Evolutionary conservation across 1,139 yeast genomes (phyloP), one percentile per base, ranked within the genome.

Genomic region (Kodamaea anthophila): DNA sequence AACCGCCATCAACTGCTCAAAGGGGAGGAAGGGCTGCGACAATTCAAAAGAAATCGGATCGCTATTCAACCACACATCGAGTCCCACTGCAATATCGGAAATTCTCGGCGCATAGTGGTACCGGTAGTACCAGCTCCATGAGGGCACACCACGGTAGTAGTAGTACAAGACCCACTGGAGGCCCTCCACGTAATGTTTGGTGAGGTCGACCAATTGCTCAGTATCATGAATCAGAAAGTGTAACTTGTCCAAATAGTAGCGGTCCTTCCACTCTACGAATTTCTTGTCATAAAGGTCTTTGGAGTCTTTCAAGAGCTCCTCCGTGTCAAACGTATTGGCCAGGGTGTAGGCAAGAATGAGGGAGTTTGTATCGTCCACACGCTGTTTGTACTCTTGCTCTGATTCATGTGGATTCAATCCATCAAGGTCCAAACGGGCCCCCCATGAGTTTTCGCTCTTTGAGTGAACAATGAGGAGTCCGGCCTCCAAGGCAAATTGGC

Each of bases 1-100:
- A 15, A 93, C 98, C 9, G 96, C 94, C 99, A 93, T 91, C 46
- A 93, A 71, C 60, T 93, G 99, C 53, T 91, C 94, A 56, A 86
- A 91, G 7, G 99, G 98, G 37, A 68, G 75, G 60, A 91, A 87
- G 0, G 98, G 98, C 9, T 56, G 51, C 4, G 94, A 88, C 43
- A 69, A 56, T 12, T 79, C 76, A 47, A 88, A 88, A 18, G 64
- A 54, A 36, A 85, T 68, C n/a, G 51, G 51, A n/a, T 47, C 46
- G 5, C 49, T 41, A n/a, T 53, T 52, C 26, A 65, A 46, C 34
- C 69, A 58, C 32, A 70, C 74, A 26, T 73, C 69, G 32, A 88
- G 60, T 23, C 96, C 96, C 37, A 69, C 62, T 18, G 71, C 57
- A 40, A 88, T 70, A 55, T 88, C 97, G 4, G 96, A 84, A 40